Evolutionary conservation across 257 asterid species (phyloP).

Genomic region (Galeopsis tetrahit): DNA sequence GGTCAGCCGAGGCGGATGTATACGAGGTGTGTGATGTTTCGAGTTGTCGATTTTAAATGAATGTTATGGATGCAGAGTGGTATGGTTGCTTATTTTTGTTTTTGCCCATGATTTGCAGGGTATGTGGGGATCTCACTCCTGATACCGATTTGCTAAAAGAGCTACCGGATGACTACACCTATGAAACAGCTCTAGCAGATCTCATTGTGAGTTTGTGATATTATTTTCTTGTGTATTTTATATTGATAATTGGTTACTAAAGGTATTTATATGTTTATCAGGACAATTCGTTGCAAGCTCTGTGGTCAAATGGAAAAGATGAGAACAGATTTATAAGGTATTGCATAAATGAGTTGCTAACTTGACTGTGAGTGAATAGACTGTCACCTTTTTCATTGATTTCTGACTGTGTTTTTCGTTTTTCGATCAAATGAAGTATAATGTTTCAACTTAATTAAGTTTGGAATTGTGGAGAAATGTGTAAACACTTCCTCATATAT

Average conservation of each 20-base stretch:
- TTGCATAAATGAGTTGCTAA: not conserved
- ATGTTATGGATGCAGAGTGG: not conserved
- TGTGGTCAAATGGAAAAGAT: conserved; percentile 53
- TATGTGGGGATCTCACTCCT: conserved; percentile 89
- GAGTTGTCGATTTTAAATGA: conserved; percentile 3
- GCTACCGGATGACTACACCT: conserved; percentile 67
- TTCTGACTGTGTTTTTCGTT: not conserved
- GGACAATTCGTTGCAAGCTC: conserved; percentile 88
- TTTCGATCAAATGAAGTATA: not conserved
- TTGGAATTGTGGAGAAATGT: not conserved
- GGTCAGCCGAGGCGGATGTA: conserved; percentile 50
- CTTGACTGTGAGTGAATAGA: conserved; percentile 9
- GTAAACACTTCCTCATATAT: conserved; percentile 9
- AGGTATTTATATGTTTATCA: conserved; percentile 34
- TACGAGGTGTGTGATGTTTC: conserved; percentile 55
- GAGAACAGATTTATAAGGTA: conserved; percentile 65
- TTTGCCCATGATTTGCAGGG: conserved; percentile 45
- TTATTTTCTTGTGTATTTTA: conserved; percentile 17
- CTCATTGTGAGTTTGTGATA: conserved; percentile 57
- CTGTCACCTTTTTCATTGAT: not conserved
- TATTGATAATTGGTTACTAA: conserved; percentile 20
- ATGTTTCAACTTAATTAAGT: not conserved
- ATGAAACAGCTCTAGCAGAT: conserved; percentile 82
- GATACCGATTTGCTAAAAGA: conserved; percentile 69
- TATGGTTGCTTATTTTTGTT: conserved; percentile 21